phyloP scores from a whole-genome alignment of 768 basidiomycete genomes.

The Rhizopogon roseolus region DNA sequence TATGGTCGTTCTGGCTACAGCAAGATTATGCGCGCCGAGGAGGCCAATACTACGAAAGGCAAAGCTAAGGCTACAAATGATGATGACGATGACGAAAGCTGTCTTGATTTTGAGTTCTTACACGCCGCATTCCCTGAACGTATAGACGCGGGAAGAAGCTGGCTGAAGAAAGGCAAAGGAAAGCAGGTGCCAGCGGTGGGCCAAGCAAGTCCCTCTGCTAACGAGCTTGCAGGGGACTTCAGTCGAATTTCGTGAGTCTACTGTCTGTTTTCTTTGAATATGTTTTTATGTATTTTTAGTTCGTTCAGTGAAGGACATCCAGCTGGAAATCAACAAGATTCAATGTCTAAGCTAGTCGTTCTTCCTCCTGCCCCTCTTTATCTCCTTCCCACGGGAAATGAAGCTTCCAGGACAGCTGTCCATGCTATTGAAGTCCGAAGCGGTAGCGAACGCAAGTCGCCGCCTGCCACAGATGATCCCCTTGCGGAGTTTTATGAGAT shows the following conservation, averaged over 20 bases:
- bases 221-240: conserved; percentile 24
- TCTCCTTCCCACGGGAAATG: conserved; percentile 3
- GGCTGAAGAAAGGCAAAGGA: conserved; percentile 9
- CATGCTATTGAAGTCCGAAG: neutral
- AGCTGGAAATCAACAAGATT: neutral
- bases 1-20: conserved; percentile 21
- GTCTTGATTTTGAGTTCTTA: conserved; percentile 35
- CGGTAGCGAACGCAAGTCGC: conserved; percentile 13
- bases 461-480: conserved; percentile 39
- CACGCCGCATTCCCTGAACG: conserved; percentile 46
- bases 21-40: conserved; percentile 2
- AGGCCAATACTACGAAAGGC: conserved; percentile 9
- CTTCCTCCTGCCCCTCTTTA: conserved; percentile 22
- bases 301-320: neutral
- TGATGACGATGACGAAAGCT: conserved; percentile 1
- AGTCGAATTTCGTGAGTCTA: conserved; percentile 51
- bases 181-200: neutral
- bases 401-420: neutral
- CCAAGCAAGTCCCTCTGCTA: neutral
- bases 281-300: neutral
- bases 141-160: conserved; percentile 36
- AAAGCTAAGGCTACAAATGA: conserved; percentile 7
- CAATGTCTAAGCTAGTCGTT: conserved; percentile 6
- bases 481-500: conserved; percentile 59
- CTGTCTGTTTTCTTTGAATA: neutral